Evolutionary conservation across 2,329 filamentous ascomycete genomes (phyloP).

Genomic region (Cadophora gregata): DNA sequence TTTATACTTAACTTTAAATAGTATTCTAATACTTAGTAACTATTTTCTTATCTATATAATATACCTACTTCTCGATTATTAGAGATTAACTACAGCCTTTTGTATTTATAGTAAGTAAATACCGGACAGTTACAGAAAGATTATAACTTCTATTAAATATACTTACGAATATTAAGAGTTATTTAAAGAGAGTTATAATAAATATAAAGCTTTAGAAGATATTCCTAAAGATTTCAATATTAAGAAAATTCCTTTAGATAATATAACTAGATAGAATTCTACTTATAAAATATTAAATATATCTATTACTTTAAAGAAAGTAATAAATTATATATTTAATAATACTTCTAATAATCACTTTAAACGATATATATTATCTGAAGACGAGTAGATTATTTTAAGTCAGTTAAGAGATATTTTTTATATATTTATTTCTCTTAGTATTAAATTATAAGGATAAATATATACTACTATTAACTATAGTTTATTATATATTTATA

Average conservation of each 20-base stretch:
- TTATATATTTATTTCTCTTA: background rate
- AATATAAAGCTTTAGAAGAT: background rate
- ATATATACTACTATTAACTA: background rate
- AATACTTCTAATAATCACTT: background rate
- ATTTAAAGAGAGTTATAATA: constrained; percentile 1
- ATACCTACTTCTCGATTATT: too few species aligned
- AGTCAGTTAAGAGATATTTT: background rate
- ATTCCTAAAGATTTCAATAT: constrained; percentile 1
- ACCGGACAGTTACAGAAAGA: too few species aligned
- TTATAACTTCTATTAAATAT: constrained; percentile 5
- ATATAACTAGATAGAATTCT: background rate
- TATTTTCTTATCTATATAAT: too few species aligned
- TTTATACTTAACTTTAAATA: too few species aligned
- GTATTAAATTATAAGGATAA: background rate
- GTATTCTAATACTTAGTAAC: too few species aligned
- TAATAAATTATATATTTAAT: background rate
- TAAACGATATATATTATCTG: background rate
- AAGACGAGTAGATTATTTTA: background rate
- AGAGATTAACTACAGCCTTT: too few species aligned
- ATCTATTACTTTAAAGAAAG: background rate
- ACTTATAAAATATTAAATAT: constrained; percentile 1
- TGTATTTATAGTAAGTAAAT: too few species aligned
- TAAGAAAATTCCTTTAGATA: background rate
- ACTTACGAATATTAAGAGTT: background rate
- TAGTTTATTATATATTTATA: background rate